These are phyloP conservation scores for Neurospora sp. DNA, from an alignment of 495 filamentous ascomycete genomes.

Conservation along the genomic window DNA sequence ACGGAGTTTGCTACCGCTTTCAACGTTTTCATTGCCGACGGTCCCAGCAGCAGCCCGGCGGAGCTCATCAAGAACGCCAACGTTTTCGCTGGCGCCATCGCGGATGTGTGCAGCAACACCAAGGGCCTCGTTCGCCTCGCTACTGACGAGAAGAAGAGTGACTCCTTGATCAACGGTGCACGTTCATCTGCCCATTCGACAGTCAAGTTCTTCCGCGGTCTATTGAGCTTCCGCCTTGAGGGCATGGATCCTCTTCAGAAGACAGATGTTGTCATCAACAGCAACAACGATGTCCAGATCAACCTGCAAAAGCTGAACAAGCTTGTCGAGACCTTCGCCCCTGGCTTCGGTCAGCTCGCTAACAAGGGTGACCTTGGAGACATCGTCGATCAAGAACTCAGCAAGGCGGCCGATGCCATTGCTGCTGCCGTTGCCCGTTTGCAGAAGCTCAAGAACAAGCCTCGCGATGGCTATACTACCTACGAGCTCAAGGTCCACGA, in stretches of 20 bases:
- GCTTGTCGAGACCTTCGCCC: constrained; percentile 81
- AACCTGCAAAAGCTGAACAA: constrained; percentile 87
- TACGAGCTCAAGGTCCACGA: constrained; percentile 95
- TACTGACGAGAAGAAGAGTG: constrained; percentile 86
- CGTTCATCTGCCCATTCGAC: constrained; percentile 80
- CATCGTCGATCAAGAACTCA: constrained; percentile 83
- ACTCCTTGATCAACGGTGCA: constrained; percentile 68
- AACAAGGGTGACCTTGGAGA: constrained; percentile 85
- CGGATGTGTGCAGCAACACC: constrained; percentile 90
- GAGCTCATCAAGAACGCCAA: constrained; percentile 90
- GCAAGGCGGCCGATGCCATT: constrained; percentile 90
- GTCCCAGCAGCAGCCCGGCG: constrained; percentile 81
- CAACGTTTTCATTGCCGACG: constrained; percentile 96
- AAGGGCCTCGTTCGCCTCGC: constrained; percentile 93
- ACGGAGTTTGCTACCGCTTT: constrained; percentile 96
- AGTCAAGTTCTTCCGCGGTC: constrained; percentile 88
- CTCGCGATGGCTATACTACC: constrained; percentile 86
- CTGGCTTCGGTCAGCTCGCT: constrained; percentile 68
- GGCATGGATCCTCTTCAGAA: constrained; percentile 78
- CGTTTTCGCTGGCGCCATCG: constrained; percentile 78
- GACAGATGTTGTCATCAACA: constrained; percentile 92
- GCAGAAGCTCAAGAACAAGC: constrained; percentile 85
- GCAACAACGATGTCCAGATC: constrained; percentile 87
- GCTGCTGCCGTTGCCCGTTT: constrained; percentile 82
- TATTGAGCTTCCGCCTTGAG: constrained; percentile 89